Base-by-base conservation (phyloP, 805 yeast species). In the Starmerella stigmatis region DNA sequence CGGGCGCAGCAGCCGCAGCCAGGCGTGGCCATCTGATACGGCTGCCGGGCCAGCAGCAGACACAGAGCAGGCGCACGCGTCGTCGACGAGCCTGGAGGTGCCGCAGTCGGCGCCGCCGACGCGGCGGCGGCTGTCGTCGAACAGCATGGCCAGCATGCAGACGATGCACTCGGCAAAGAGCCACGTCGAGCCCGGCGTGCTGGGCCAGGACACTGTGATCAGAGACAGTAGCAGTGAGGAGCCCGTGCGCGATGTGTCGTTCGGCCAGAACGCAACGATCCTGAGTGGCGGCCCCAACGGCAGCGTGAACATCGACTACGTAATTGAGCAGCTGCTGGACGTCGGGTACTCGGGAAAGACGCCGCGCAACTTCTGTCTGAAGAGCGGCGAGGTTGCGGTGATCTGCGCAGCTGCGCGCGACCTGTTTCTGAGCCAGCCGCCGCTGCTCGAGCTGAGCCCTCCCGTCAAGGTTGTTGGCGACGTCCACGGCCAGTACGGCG, bases 401-500 rank as follows among this genome's bases (percentile, higher is more conserved):
- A 79, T 92, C 35, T 92, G 98, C 66, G 73, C 83, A 31, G 76
- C 78, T 31, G 94, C 96, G 3, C 72, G 96, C 50, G 96, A 92
- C 59, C 79, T 89, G 13, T 85, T 92, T 57, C 66, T 92, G 46
- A 75, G 83, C 44, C 98, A 89, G 69, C 98, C 98, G 43, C 89
- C 89, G 56, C 71, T 89, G 56, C 72, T 89, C 59, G 98, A 89
- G 65, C 74, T 89, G 57, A 97, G 92, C 67, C 97, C 98, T 16
- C 98, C 98, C 47, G 89, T 89, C 60, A 88, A 86, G 63, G 62
- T 64, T 43, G 86, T 96, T 70, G 98, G 98, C 66, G 98, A 89
- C 66, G 89, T 89, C 60, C 98, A 89, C 66, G 98, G 98, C 47
- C 98, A 89, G 69, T 89, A 92, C 68, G 89, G 89, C 63, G 98